A percentile compares a stretch with the other conserved stretches of the same genome.
Conservation (phyloP, 1,284 basidiomycete genomes). For the Mycena sp. region DNA sequence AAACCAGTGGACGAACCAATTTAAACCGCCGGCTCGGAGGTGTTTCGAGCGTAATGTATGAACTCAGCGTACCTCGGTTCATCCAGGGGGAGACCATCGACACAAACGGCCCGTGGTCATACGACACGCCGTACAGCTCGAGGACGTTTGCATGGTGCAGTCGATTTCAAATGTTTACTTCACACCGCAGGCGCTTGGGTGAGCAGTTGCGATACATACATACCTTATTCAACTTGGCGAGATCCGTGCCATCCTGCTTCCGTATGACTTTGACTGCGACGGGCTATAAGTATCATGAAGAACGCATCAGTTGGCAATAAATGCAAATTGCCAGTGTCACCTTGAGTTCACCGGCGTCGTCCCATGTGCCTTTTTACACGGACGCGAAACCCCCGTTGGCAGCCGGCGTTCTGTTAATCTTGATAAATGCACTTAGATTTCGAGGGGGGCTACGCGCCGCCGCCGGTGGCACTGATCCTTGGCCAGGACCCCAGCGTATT, state of each 20-base stretch:
- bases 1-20: background rate
- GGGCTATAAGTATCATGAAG: too few relatives aligned
- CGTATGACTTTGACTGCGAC: background rate
- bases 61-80: conserved; percentile 9
- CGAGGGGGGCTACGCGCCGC: too few relatives aligned
- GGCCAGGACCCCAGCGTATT: background rate
- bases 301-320: background rate
- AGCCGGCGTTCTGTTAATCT: background rate
- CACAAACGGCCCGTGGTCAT: conserved; percentile 6
- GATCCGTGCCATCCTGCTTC: background rate
- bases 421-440: background rate
- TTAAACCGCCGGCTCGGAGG: background rate
- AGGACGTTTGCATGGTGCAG: background rate
- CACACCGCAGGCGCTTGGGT: background rate
- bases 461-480: background rate
- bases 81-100: conserved; percentile 17
- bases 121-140: background rate
- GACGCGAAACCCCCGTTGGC: background rate
- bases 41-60: background rate
- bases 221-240: background rate
- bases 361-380: background rate
- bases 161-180: background rate
- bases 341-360: background rate
- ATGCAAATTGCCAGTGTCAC: background rate
- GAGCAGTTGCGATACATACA: too few relatives aligned